Conservation (phyloP, 108 stramenopile genomes). For the Mayamaea pseudoterrestris region DNA sequence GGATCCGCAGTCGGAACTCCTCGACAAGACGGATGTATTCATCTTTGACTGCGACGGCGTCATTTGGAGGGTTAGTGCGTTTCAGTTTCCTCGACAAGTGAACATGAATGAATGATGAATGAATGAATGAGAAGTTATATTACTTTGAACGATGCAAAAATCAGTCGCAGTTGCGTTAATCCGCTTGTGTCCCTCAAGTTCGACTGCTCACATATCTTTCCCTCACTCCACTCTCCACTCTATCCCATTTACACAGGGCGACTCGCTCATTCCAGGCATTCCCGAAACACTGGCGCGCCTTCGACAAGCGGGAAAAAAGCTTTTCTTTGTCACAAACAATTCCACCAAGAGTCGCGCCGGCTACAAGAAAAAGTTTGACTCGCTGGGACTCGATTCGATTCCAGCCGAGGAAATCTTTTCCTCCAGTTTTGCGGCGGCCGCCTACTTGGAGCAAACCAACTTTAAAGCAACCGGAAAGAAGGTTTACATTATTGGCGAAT, state of each 20-base stretch:
- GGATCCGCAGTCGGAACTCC: conserved; percentile 51
- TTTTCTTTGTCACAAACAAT: conserved; percentile 98
- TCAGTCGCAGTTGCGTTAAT: too few species aligned
- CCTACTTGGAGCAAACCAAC: conserved; percentile 94
- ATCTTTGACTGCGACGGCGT: conserved; percentile 99
- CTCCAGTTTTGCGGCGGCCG: conserved; percentile 91
- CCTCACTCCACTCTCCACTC: too few species aligned
- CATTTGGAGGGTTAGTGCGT: conserved; percentile 55
- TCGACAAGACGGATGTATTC: conserved; percentile 85
- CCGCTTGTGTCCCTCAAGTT: too few species aligned
- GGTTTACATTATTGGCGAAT: conserved; percentile 92
- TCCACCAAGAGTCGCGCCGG: conserved; percentile 89
- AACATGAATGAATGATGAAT: too few species aligned
- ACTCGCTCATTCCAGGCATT: conserved; percentile 87
- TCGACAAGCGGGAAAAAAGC: conserved; percentile 79
- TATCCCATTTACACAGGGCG: conserved; percentile 69
- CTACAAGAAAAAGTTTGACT: conserved; percentile 92
- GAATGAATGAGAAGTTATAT: too few species aligned
- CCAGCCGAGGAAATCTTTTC: conserved; percentile 92
- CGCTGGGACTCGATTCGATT: conserved; percentile 64
- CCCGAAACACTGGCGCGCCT: conserved; percentile 83
- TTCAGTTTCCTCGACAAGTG: too few species aligned
- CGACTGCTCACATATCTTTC: too few species aligned
- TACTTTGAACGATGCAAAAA: too few species aligned
- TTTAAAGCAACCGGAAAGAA: conserved; percentile 93